phyloP scores from a whole-genome alignment of 2,329 filamentous ascomycete species.

The Tolypocladium amazonense region DNA sequence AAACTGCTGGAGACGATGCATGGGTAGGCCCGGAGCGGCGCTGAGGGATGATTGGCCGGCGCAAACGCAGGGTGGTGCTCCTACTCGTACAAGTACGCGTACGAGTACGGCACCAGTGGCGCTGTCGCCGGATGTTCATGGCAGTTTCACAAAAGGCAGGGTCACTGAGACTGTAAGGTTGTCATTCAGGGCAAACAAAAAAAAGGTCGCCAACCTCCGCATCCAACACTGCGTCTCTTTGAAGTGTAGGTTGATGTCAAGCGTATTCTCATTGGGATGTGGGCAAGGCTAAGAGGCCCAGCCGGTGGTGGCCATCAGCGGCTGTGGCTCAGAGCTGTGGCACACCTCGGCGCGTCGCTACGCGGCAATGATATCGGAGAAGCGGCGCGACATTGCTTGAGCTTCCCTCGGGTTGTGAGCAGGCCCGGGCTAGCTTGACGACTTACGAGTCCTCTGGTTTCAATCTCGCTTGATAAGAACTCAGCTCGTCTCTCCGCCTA shows the following conservation, averaged over 20 bases:
- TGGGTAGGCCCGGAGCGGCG: not conserved
- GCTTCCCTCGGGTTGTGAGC: not conserved
- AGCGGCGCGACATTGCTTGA: not conserved
- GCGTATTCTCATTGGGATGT: not conserved
- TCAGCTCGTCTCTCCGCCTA: not conserved
- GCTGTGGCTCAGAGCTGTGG: conserved; percentile 1
- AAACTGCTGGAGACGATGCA: not conserved
- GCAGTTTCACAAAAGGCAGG: not conserved
- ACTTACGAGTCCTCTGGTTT: no score
- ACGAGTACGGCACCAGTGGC: not conserved
- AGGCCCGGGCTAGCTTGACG: not conserved
- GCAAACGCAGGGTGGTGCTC: not conserved
- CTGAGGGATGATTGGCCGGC: not conserved
- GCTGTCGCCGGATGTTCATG: not conserved
- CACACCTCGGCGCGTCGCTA: not conserved
- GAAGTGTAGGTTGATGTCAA: not conserved
- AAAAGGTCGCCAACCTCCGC: not conserved
- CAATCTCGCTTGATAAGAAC: no score
- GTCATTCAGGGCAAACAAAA: not conserved
- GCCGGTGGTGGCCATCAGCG: not conserved
- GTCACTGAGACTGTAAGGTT: not conserved
- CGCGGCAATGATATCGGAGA: not conserved
- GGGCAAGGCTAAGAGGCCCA: not conserved
- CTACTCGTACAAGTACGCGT: no score
- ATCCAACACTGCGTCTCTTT: not conserved